A percentile compares a stretch with the other conserved stretches of the same genome.
phyloP scores from a whole-genome alignment of 768 basidiomycete species.

The Termitomyces sp. region DNA sequence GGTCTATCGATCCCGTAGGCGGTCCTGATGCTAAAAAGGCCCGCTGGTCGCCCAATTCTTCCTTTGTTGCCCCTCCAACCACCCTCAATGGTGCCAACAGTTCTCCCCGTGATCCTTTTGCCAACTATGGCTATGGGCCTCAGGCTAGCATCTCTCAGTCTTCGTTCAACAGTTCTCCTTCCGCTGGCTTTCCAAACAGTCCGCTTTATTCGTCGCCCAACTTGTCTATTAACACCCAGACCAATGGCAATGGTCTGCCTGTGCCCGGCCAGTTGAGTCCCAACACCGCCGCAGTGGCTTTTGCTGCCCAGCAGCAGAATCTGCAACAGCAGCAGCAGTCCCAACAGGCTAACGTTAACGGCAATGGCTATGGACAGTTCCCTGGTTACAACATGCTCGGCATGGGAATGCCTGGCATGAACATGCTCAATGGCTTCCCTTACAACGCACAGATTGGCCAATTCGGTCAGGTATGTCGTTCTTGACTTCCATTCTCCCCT shows the following conservation, averaged over 20 bases:
- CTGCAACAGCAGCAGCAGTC: constrained; percentile 38
- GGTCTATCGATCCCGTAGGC: constrained; percentile 79
- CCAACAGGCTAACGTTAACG: constrained; percentile 40
- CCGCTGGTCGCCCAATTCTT: constrained; percentile 75
- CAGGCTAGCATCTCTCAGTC: constrained; percentile 60
- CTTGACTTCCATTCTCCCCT: background rate
- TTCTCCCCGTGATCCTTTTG: constrained; percentile 64
- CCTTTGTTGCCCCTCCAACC: constrained; percentile 32
- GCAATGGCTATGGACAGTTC: constrained; percentile 50
- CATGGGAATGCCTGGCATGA: constrained; percentile 74
- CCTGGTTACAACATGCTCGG: constrained; percentile 73
- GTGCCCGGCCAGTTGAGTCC: constrained; percentile 65
- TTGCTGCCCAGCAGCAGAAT: constrained; percentile 36
- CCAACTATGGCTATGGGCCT: constrained; percentile 84
- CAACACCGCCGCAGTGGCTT: constrained; percentile 48
- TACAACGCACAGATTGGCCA: constrained; percentile 68
- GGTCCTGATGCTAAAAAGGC: constrained; percentile 88
- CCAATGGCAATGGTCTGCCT: constrained; percentile 31
- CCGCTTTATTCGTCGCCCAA: constrained; percentile 72
- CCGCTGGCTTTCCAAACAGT: constrained; percentile 43
- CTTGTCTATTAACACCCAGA: constrained; percentile 60
- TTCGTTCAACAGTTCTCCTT: constrained; percentile 44
- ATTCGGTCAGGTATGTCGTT: constrained; percentile 51
- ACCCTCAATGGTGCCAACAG: constrained; percentile 22
- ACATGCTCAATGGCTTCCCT: constrained; percentile 66